Base-by-base conservation (phyloP, 441 rosid genomes). In the Croton setiger region DNA sequence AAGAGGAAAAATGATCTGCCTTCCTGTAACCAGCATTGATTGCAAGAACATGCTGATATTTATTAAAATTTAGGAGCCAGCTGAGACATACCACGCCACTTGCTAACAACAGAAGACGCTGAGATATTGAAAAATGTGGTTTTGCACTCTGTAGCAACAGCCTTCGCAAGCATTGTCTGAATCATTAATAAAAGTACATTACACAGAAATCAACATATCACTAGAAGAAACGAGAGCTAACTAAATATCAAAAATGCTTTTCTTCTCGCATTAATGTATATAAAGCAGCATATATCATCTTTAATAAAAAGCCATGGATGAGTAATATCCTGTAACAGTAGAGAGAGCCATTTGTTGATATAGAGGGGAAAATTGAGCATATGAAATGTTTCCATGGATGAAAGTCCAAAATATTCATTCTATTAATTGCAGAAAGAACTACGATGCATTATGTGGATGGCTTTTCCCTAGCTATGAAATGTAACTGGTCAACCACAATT, bases 131-230 rank as follows among this genome's bases (percentile, higher is more conserved):
- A 95, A 84, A 95, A 95, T 12, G 99, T 92, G 12, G 99, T 95
- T 60, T 95, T 90, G 87, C 99, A 95, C 79, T 95, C 99, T 36
- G 98, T 92, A 57, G 99, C 99, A 76, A 95, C 97, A 67, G 98
- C 99, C 82, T 92, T 90, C 18, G 99, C 98, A 74, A 94, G 97
- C 99, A 94, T 94, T 55, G 99, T 94, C 99, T 94, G 86, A 47
- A 80, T 68, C 71, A 78, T 68, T 64, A 64, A 48, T 0, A 70
- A 69, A n/a, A 31, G 43, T 2, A 67, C 61, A 31, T 52, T 21
- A 47, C 7, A 64, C 27, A 64, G 31, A 49, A 62, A 64, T 18
- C 20, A 7, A 21, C 44, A 23, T 31, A 68, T 48, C 37, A 37
- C n/a, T 9, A 58, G 21, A 63, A 65, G 23, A 68, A 12, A 31